A percentile compares a stretch with the other conserved stretches of the same genome.
Evolutionary conservation across 495 filamentous ascomycete species (phyloP).

Genomic region (Cryomyces antarcticus): DNA sequence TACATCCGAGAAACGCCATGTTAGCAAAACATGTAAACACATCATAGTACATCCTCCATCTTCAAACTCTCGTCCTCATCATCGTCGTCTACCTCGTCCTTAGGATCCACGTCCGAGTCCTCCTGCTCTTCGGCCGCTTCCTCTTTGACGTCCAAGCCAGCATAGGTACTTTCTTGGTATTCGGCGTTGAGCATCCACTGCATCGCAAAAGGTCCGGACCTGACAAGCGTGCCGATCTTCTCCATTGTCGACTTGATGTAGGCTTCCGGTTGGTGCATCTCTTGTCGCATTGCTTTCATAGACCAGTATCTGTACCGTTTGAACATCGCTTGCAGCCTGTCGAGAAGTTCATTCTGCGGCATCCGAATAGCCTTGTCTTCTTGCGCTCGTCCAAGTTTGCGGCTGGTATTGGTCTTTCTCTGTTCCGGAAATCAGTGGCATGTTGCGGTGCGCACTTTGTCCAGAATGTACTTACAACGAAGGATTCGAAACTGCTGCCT

Average conservation of each 20-base stretch:
- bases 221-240: constrained; percentile 60
- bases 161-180: constrained; percentile 35
- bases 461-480: constrained; percentile 31
- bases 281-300: constrained; percentile 55
- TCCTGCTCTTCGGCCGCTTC: constrained; percentile 2
- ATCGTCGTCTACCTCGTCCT: not conserved
- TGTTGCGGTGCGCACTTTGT: constrained; percentile 1
- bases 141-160: constrained; percentile 1
- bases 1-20: too few relatives aligned
- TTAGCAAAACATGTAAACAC: not conserved
- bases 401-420: not conserved
- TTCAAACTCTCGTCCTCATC: constrained; percentile 5
- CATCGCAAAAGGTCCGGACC: constrained; percentile 60
- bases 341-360: constrained; percentile 66
- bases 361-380: constrained; percentile 75
- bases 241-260: constrained; percentile 75
- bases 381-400: constrained; percentile 25
- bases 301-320: constrained; percentile 71
- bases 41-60: constrained; percentile 1
- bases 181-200: constrained; percentile 67
- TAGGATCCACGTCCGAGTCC: not conserved
- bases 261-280: constrained; percentile 67
- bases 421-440: constrained; percentile 5
- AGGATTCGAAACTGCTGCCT: constrained; percentile 27
- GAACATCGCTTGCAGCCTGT: constrained; percentile 66